Evolutionary conservation across 2,329 filamentous ascomycete genomes (phyloP).

Genomic region (Fusarium fracticaudum): DNA sequence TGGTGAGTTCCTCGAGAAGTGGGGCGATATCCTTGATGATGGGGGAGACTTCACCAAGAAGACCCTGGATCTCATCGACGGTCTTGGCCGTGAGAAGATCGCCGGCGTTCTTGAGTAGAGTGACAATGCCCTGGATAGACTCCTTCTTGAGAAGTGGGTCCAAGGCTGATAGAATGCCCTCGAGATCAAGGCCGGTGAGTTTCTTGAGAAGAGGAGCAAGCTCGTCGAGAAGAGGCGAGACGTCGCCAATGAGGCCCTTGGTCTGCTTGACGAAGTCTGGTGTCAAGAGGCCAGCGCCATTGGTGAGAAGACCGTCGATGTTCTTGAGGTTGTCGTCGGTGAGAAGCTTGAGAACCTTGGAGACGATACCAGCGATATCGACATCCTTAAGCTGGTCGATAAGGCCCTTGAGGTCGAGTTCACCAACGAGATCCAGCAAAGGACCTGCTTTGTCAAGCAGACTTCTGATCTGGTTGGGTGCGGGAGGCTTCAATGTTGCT

Average conservation of each 20-base stretch:
- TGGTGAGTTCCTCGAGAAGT: conserved; percentile 40
- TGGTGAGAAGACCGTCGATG: conserved; percentile 48
- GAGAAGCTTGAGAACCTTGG: conserved; percentile 45
- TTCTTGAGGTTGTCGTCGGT: conserved; percentile 46
- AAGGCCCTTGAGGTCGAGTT: conserved; percentile 49
- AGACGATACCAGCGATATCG: conserved; percentile 46
- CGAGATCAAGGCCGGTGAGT: conserved; percentile 46
- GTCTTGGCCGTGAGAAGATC: conserved; percentile 35
- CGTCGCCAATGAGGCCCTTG: conserved; percentile 39
- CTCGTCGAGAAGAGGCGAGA: conserved; percentile 46
- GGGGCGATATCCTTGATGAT: conserved; percentile 40
- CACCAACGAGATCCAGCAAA: conserved; percentile 42
- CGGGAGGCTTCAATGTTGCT: conserved; percentile 50
- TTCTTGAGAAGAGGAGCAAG: conserved; percentile 46
- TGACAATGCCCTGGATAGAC: conserved; percentile 40
- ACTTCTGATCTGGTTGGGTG: conserved; percentile 44
- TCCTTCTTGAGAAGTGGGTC: conserved; percentile 43
- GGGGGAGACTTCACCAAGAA: conserved; percentile 48
- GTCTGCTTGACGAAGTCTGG: conserved; percentile 34
- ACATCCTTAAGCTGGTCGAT: conserved; percentile 46
- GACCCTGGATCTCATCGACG: conserved; percentile 43
- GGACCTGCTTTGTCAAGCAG: conserved; percentile 43
- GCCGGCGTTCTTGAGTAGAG: conserved; percentile 38
- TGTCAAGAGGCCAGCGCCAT: conserved; percentile 51
- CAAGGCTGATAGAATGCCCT: conserved; percentile 44